Evolutionary conservation across 164 flowering plant species (phyloP).

Genomic region (Magnolia changhungtana): DNA sequence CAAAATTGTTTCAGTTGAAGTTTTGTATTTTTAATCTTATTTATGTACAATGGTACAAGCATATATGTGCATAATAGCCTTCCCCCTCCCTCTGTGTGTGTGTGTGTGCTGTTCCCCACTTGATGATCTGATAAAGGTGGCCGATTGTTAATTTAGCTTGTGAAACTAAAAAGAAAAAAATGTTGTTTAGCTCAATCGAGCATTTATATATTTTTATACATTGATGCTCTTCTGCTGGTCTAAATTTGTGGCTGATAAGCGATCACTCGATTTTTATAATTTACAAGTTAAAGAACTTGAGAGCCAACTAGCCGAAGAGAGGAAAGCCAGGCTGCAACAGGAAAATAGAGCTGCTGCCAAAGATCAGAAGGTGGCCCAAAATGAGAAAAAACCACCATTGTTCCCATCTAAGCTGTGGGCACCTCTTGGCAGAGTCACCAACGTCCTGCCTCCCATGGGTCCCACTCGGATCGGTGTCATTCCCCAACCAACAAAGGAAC

Average conservation of each 20-base stretch:
- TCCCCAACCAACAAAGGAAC: constrained; percentile 20
- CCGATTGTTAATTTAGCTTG: too few relatives aligned
- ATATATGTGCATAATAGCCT: too few relatives aligned
- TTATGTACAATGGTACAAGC: too few relatives aligned
- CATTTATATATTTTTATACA: too few relatives aligned
- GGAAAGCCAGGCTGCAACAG: constrained; percentile 64
- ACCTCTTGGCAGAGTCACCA: constrained; percentile 66
- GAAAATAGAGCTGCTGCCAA: constrained; percentile 58
- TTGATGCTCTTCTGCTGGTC: neutral
- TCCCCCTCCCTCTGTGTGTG: too few relatives aligned
- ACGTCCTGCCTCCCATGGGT: constrained; percentile 44
- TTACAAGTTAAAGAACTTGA: constrained; percentile 77
- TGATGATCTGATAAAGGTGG: too few relatives aligned
- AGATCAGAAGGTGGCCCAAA: constrained; percentile 21
- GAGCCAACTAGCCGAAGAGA: constrained; percentile 74
- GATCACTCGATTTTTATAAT: neutral
- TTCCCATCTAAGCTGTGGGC: constrained; percentile 50
- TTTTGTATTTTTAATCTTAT: too few relatives aligned
- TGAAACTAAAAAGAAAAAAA: too few relatives aligned
- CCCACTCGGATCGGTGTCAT: constrained; percentile 12
- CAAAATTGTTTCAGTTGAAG: too few relatives aligned
- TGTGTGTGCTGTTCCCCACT: too few relatives aligned
- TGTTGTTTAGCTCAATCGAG: too few relatives aligned
- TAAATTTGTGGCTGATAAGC: neutral
- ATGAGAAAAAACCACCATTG: constrained; percentile 71